Conservation (phyloP, 169 alveolate genomes). For the Plasmodium vivax region DNA sequence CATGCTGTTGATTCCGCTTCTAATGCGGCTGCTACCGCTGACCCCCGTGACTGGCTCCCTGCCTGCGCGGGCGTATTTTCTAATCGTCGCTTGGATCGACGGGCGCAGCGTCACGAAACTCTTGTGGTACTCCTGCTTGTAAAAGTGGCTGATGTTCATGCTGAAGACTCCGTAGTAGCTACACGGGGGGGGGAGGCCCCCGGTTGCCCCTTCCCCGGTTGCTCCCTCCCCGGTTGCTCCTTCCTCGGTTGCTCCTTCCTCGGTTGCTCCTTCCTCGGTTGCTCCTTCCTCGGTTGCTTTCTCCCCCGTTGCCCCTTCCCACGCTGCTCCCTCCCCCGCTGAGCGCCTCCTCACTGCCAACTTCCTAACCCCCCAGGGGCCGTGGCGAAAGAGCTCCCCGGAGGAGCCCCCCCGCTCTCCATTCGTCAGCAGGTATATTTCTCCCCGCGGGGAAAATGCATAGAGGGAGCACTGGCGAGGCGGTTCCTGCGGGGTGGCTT, state of each 20-base stretch:
- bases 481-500: background rate
- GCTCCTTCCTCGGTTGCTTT: no score
- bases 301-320: no score
- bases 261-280: background rate
- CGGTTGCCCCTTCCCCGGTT: background rate
- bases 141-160: constrained; percentile 51
- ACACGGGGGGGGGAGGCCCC: background rate
- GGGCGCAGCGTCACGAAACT: constrained; percentile 14
- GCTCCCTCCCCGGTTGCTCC: background rate
- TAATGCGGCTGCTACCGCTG: background rate
- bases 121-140: constrained; percentile 40
- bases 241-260: background rate
- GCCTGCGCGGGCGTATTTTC: background rate
- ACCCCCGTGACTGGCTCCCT: background rate
- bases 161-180: constrained; percentile 22
- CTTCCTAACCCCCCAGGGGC: constrained; percentile 21
- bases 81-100: constrained; percentile 45
- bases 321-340: background rate
- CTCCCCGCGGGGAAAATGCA: constrained; percentile 29
- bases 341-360: background rate
- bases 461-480: background rate
- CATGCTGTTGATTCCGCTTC: no score
- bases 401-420: background rate
- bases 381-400: constrained; percentile 34
- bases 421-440: constrained; percentile 45